Percentiles rank a stretch among this genome's conserved stretches.
These are phyloP conservation scores for Phialophora macrospora DNA, from an alignment of 2,329 filamentous ascomycete genomes.

Conservation along the genomic window DNA sequence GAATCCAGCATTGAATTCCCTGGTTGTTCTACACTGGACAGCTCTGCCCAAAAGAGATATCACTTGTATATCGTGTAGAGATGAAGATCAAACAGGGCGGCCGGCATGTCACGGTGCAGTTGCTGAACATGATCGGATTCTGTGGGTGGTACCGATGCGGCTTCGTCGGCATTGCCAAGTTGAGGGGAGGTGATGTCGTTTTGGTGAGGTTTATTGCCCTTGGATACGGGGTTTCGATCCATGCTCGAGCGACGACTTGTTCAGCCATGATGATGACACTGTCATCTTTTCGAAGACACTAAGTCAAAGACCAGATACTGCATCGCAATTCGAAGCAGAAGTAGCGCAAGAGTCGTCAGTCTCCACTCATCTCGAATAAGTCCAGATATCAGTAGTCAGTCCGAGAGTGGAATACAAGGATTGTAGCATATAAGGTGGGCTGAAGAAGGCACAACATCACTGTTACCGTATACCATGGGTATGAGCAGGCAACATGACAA, in stretches of 20 bases:
- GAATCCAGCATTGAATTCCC: not conserved
- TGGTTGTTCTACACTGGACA: not conserved
- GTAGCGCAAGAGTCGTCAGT: not conserved
- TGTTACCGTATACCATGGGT: not conserved
- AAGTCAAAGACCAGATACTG: not conserved
- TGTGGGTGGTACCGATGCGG: not conserved
- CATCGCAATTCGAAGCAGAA: not conserved
- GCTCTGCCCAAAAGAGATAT: not conserved
- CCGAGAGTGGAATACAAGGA: not conserved
- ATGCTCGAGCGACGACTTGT: not conserved
- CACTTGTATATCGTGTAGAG: not conserved
- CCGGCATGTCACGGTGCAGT: not conserved
- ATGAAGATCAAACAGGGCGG: not conserved
- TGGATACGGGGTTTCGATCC: not conserved
- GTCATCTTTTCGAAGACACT: not conserved
- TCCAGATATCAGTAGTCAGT: not conserved
- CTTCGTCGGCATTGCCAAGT: not conserved
- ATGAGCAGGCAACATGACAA: not conserved
- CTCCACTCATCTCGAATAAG: not conserved
- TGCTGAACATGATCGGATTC: not conserved
- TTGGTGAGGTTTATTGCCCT: not conserved
- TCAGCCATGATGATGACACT: not conserved
- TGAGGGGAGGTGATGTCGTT: not conserved
- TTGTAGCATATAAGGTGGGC: not conserved
- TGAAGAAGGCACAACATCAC: not conserved